Conservation (phyloP, 805 yeast genomes). For the Hanseniaspora occidentalis region DNA sequence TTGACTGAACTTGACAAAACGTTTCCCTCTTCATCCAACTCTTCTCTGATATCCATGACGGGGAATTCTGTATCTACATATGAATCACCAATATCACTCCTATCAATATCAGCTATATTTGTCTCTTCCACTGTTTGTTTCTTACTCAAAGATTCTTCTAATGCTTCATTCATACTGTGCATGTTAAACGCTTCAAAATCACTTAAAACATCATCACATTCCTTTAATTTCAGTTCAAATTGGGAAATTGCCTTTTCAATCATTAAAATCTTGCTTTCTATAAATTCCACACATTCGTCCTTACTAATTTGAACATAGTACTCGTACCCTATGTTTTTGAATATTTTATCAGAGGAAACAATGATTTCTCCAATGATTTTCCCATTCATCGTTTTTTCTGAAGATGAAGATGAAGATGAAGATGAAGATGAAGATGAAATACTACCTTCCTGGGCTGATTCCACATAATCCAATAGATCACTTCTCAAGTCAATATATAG, state of each 20-base stretch:
- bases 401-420: too few relatives aligned
- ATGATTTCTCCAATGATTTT: conserved; percentile 20
- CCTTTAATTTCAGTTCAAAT: conserved; percentile 10
- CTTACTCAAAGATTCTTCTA: not conserved
- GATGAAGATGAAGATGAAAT: too few relatives aligned
- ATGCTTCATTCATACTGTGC: not conserved
- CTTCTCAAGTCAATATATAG: conserved; percentile 15
- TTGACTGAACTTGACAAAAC: conserved; percentile 8
- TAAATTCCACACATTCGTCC: conserved; percentile 16
- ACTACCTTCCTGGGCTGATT: too few relatives aligned
- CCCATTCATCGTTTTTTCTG: conserved; percentile 9
- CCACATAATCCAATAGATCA: conserved; percentile 5
- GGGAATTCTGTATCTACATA: conserved; percentile 9
- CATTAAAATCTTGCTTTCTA: conserved; percentile 13
- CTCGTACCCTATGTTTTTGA: conserved; percentile 22
- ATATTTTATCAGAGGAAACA: conserved; percentile 15
- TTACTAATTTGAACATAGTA: conserved; percentile 19
- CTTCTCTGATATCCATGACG: conserved; percentile 55
- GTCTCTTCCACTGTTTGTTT: not conserved
- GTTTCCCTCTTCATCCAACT: conserved; percentile 51
- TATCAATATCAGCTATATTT: too few relatives aligned
- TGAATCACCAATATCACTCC: too few relatives aligned
- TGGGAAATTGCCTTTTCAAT: not conserved
- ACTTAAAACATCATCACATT: conserved; percentile 27
- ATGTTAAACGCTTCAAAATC: conserved; percentile 9